Conservation (phyloP, 805 yeast genomes). For the Yamadazyma phyllophila region DNA sequence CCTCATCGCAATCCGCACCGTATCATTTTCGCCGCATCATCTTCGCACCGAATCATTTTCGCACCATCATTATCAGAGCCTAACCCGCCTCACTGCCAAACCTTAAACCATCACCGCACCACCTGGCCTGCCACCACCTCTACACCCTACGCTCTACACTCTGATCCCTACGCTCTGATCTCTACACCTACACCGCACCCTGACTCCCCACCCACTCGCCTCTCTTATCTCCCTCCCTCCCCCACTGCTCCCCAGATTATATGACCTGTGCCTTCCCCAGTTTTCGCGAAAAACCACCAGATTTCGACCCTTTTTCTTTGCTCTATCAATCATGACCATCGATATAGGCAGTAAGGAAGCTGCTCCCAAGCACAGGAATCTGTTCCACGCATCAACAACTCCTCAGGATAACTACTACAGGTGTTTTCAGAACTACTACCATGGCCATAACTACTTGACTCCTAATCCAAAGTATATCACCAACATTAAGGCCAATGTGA, state of each 20-base stretch:
- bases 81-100: too few species aligned
- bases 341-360: constrained; percentile 6
- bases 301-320: neutral
- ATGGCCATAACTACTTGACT: constrained; percentile 34
- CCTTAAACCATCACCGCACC: neutral
- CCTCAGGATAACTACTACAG: constrained; percentile 12
- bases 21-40: too few species aligned
- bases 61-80: too few species aligned
- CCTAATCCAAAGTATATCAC: constrained; percentile 37
- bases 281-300: neutral
- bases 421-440: constrained; percentile 45
- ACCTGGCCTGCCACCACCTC: neutral
- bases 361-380: constrained; percentile 2
- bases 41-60: too few species aligned
- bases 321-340: constrained; percentile 12
- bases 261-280: neutral
- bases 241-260: constrained; percentile 1
- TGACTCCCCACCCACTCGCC: too few species aligned
- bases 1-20: too few species aligned
- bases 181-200: too few species aligned
- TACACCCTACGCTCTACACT: neutral
- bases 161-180: too few species aligned
- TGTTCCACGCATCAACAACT: constrained; percentile 3
- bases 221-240: too few species aligned
- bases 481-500: constrained; percentile 29